phyloP scores from a whole-genome alignment of 345 rosid genomes.

The Erucastrum elatum region DNA sequence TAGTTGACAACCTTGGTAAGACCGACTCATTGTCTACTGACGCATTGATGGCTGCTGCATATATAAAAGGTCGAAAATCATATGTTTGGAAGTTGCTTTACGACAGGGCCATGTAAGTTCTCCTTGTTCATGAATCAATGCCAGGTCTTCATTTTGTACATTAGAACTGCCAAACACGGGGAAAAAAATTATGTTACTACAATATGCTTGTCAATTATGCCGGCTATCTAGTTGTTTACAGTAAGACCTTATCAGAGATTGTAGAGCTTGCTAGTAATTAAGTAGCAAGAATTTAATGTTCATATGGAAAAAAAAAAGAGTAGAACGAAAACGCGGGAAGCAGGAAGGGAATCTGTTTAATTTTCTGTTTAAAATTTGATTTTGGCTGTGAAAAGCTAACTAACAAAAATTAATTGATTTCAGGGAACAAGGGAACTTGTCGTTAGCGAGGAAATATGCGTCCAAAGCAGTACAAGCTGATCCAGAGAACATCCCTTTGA shows the following conservation, averaged over 20 bases:
- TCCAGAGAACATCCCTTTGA: slow-evolving; percentile 65
- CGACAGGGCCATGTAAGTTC: slow-evolving; percentile 65
- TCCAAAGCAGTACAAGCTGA: slow-evolving; percentile 81
- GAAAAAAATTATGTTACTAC: not conserved
- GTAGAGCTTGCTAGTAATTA: not conserved
- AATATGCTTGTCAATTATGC: slow-evolving; percentile 5
- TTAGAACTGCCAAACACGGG: no score
- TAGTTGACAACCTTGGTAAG: slow-evolving; percentile 64
- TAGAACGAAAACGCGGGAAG: slow-evolving; percentile 7
- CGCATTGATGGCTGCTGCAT: slow-evolving; percentile 70
- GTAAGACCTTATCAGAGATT: no score
- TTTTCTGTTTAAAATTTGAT: slow-evolving; percentile 4
- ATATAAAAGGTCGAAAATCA: slow-evolving; percentile 66
- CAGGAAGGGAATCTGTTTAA: slow-evolving; percentile 10
- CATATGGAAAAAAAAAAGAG: not conserved
- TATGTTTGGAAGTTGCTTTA: slow-evolving; percentile 74
- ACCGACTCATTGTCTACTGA: slow-evolving; percentile 53
- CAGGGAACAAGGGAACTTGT: slow-evolving; percentile 65
- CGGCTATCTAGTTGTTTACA: no score
- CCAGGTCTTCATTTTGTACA: slow-evolving; percentile 6
- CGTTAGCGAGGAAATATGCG: slow-evolving; percentile 62
- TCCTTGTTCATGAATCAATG: slow-evolving; percentile 5
- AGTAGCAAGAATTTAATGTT: not conserved
- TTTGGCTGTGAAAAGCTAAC: not conserved
- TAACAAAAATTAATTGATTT: slow-evolving; percentile 23